A percentile compares a stretch with the other conserved stretches of the same genome.
phyloP scores from a whole-genome alignment of 208 protist genomes.

The Crithidia fasciculata region DNA sequence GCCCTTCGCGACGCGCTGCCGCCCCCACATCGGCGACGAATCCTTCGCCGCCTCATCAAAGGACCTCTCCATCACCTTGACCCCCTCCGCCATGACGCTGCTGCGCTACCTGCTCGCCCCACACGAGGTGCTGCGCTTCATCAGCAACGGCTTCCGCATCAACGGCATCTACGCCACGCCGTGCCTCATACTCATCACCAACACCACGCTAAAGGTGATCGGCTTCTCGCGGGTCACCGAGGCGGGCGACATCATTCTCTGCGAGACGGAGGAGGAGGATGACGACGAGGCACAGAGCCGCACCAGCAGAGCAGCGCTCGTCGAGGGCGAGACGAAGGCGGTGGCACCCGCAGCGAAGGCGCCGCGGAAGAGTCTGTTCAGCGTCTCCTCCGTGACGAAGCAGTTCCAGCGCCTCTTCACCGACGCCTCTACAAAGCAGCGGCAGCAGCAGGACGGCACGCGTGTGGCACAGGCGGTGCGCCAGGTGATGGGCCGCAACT shows the following conservation, averaged over 20 bases:
- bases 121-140: conserved; percentile 77
- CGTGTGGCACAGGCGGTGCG: conserved; percentile 82
- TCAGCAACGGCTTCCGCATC: conserved; percentile 90
- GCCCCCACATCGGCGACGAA: conserved; percentile 47
- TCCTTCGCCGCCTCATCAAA: conserved; percentile 42
- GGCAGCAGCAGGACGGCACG: conserved; percentile 73
- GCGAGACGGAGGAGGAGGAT: conserved; percentile 40
- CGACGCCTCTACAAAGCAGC: conserved; percentile 44
- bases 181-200: conserved; percentile 84
- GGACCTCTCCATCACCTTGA: conserved; percentile 51
- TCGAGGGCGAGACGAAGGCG: neutral
- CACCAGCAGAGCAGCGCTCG: conserved; percentile 1
- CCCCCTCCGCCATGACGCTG: conserved; percentile 68
- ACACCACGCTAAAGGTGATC: conserved; percentile 68
- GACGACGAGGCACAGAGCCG: conserved; percentile 15
- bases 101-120: conserved; percentile 76
- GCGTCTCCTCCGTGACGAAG: conserved; percentile 59
- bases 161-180: conserved; percentile 85
- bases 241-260: conserved; percentile 86
- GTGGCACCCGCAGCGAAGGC: conserved; percentile 5
- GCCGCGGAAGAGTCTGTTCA: conserved; percentile 31
- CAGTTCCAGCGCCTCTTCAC: conserved; percentile 76
- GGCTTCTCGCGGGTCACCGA: conserved; percentile 77
- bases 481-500: conserved; percentile 71
- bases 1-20: conserved; percentile 61